Base-by-base conservation (phyloP, 768 basidiomycete genomes). In the Daedaleopsis sinensis region DNA sequence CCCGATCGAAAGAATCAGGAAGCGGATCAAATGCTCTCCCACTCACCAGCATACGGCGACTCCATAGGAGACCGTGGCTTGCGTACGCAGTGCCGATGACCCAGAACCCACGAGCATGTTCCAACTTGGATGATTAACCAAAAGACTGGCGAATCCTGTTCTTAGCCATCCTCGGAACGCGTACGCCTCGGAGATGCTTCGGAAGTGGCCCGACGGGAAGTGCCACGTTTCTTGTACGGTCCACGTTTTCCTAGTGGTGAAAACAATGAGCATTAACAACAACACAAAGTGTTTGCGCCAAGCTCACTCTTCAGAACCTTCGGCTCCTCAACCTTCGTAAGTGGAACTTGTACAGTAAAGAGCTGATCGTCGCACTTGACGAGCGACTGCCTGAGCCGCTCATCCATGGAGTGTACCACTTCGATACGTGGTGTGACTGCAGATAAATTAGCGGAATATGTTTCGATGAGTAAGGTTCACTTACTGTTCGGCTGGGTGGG, bases 311-410 rank as follows among this genome's bases (percentile, higher is more conserved):
- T 61, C 8, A 21, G 27, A n/a, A 52, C 7, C n/a, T 50, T 13
- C 24, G 24, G 50, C 19, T 56, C 38, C 2, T 62, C 63, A 6
- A 65, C 52, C 1, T n/a, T 10, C 10, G 9, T 13, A 13, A 49
- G 7, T 32, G 13, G 49, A 3, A 15, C 6, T 32, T 13, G 38
- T 11, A 63, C 10, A 3, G 32, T 44, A 24, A 70, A 54, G 35
- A 68, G 65, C 43, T 54, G 57, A 13, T 63, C 37, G 46, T 71
- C 61, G 38, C 50, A 39, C n/a, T 52, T 12, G 9, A 24, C 15
- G 5, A 58, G 37, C 4, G 32, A 37, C n/a, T 50, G 23, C 4
- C 5, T 23, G 18, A 67, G 49, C n/a, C 16, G 5, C 2, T 36
- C 7, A 27, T 52, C 36, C 16, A 49, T 37, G 3, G 59, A 24